Percentiles rank a stretch among this genome's conserved stretches.
These are phyloP conservation scores for Tremella yokohamensis DNA, from an alignment of 768 basidiomycete species.

Conservation along the genomic window DNA sequence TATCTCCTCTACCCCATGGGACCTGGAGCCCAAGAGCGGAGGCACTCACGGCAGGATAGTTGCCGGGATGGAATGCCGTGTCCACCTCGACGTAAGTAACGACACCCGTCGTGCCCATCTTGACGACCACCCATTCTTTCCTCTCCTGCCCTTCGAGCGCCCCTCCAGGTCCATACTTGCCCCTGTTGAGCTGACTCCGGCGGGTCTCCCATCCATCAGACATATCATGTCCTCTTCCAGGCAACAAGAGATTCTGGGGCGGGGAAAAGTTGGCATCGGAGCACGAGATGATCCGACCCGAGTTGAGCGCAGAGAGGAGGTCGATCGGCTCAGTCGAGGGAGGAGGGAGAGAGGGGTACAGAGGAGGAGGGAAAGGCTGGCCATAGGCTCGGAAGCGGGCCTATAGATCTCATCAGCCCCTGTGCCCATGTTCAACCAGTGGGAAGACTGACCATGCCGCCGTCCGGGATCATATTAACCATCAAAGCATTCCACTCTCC, in stretches of 20 bases:
- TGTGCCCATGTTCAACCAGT: background rate
- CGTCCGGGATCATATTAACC: slow-evolving; percentile 93
- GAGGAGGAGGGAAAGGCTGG: slow-evolving; percentile 56
- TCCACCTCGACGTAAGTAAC: slow-evolving; percentile 81
- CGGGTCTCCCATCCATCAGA: slow-evolving; percentile 99
- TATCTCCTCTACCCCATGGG: slow-evolving; percentile 4
- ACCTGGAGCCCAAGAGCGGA: background rate
- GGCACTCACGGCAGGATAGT: slow-evolving; percentile 65
- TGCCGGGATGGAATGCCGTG: slow-evolving; percentile 92
- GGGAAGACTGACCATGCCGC: slow-evolving; percentile 74
- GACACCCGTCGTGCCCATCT: slow-evolving; percentile 67
- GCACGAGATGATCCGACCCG: slow-evolving; percentile 74
- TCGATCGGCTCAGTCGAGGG: slow-evolving; percentile 59
- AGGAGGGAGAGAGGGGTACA: slow-evolving; percentile 32
- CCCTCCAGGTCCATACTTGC: slow-evolving; percentile 56
- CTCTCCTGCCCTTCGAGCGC: slow-evolving; percentile 33
- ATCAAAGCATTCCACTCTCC: slow-evolving; percentile 57
- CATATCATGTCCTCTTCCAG: slow-evolving; percentile 85
- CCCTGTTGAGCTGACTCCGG: slow-evolving; percentile 63
- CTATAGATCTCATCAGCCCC: slow-evolving; percentile 54
- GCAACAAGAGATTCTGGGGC: slow-evolving; percentile 83
- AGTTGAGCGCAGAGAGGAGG: slow-evolving; percentile 83
- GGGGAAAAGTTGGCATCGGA: slow-evolving; percentile 96
- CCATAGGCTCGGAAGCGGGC: slow-evolving; percentile 93
- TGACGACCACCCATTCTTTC: slow-evolving; percentile 86